These are phyloP conservation scores for Cenchrus purpureus DNA, from an alignment of 176 grass and related monocot species.

Conservation along the genomic window DNA sequence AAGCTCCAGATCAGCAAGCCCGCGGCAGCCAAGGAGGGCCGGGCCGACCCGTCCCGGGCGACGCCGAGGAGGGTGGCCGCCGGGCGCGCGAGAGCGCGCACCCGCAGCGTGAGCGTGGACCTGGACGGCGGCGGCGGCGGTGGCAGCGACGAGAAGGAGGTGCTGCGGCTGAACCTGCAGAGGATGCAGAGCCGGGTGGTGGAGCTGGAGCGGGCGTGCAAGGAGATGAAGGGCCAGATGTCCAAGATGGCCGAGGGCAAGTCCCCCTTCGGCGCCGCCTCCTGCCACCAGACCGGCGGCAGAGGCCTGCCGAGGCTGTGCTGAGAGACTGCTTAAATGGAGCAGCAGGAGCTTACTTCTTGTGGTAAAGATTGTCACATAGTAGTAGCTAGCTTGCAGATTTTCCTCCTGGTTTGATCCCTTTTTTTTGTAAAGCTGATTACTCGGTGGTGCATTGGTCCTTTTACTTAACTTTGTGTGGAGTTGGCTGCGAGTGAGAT, in stretches of 20 bases:
- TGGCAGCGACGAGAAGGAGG: slow-evolving; percentile 61
- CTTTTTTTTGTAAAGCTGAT: slow-evolving; percentile 36
- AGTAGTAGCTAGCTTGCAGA: slow-evolving; percentile 7
- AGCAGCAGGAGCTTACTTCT: background rate
- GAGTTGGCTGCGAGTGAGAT: background rate
- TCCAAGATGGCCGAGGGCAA: slow-evolving; percentile 68
- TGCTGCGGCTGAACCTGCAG: slow-evolving; percentile 64
- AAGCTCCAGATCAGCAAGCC: slow-evolving; percentile 52
- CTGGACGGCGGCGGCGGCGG: background rate
- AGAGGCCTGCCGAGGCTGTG: slow-evolving; percentile 80
- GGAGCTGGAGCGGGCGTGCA: slow-evolving; percentile 83
- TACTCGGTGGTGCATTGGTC: background rate
- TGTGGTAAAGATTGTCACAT: background rate
- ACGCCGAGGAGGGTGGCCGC: slow-evolving; percentile 40
- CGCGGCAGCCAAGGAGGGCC: background rate
- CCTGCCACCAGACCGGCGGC: slow-evolving; percentile 45
- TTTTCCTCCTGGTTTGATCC: slow-evolving; percentile 3
- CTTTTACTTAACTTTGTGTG: background rate
- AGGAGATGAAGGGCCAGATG: slow-evolving; percentile 75
- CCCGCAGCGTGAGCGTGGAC: slow-evolving; percentile 18
- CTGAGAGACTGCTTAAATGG: slow-evolving; percentile 1
- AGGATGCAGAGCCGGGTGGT: slow-evolving; percentile 82
- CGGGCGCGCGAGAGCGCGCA: background rate
- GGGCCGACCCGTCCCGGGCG: slow-evolving; percentile 22
- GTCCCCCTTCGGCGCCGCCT: slow-evolving; percentile 38